Conservation (phyloP, 164 flowering plant genomes). For the Magnolia officinalis region DNA sequence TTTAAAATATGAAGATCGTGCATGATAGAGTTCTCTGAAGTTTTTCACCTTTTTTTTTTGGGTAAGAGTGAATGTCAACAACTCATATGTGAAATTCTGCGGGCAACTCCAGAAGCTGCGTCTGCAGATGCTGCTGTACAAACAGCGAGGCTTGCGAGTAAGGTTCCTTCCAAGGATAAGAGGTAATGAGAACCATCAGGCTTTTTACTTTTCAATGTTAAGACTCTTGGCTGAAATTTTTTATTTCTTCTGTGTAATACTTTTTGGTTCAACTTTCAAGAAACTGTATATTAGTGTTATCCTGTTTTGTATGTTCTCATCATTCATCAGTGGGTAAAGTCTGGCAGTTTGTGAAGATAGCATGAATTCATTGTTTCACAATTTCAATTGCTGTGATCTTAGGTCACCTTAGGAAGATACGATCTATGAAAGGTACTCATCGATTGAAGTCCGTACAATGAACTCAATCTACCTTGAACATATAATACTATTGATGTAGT, state of each 20-base stretch:
- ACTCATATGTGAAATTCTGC: constrained; percentile 96
- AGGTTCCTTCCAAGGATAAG: constrained; percentile 76
- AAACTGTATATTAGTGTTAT: too few species aligned
- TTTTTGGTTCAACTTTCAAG: not conserved
- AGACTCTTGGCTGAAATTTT: not conserved
- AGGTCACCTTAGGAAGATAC: not conserved
- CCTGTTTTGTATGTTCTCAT: not conserved
- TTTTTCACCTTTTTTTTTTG: not conserved
- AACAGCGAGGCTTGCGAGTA: constrained; percentile 90
- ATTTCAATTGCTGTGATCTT: not conserved
- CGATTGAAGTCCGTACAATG: too few species aligned
- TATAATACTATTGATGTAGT: too few species aligned
- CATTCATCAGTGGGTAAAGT: not conserved
- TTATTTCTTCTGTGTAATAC: not conserved
- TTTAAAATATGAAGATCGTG: not conserved
- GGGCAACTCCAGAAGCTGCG: constrained; percentile 99
- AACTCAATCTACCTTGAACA: too few species aligned
- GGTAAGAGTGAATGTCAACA: constrained; percentile 97
- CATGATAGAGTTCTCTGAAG: not conserved
- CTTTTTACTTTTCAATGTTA: not conserved
- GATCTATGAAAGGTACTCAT: not conserved
- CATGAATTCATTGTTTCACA: not conserved
- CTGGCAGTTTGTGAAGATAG: not conserved
- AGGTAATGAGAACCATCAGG: constrained; percentile 33
- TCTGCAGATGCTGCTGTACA: constrained; percentile 97